Evolutionary conservation across 2,329 filamentous ascomycete genomes (phyloP).

Genomic region (Cordyceps fumosorosea): DNA sequence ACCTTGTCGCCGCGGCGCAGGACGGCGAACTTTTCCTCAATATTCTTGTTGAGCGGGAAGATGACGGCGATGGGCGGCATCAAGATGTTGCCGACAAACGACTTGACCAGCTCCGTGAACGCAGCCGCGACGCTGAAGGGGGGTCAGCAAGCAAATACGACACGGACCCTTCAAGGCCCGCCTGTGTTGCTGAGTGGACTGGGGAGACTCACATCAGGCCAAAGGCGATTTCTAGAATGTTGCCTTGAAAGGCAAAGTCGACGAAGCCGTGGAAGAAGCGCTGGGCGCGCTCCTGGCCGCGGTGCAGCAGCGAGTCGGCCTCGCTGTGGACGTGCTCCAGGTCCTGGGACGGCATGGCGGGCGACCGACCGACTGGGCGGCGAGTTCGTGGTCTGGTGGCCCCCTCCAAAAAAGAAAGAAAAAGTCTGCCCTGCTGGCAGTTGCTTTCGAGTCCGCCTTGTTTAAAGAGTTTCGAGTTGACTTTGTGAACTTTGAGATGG

Average conservation of each 20-base stretch:
- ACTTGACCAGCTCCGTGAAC: slow-evolving; percentile 66
- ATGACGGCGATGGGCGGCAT: slow-evolving; percentile 64
- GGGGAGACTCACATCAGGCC: slow-evolving; percentile 56
- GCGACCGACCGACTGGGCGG: too few relatives aligned
- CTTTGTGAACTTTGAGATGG: not conserved
- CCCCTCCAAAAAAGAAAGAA: too few relatives aligned
- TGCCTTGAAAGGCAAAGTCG: slow-evolving; percentile 68
- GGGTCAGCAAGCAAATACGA: not conserved
- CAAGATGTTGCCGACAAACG: slow-evolving; percentile 63
- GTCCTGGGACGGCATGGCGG: slow-evolving; percentile 29
- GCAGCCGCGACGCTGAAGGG: slow-evolving; percentile 55
- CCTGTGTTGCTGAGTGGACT: too few relatives aligned
- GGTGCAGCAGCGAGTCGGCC: slow-evolving; percentile 36
- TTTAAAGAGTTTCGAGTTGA: too few relatives aligned
- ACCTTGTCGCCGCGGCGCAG: slow-evolving; percentile 52
- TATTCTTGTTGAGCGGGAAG: slow-evolving; percentile 62
- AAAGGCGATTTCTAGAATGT: slow-evolving; percentile 69
- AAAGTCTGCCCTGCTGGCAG: not conserved
- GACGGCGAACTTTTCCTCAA: slow-evolving; percentile 69
- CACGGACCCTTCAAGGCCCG: not conserved
- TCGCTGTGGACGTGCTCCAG: slow-evolving; percentile 27
- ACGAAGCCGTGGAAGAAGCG: slow-evolving; percentile 57
- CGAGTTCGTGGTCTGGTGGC: too few relatives aligned
- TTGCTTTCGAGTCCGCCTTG: too few relatives aligned
- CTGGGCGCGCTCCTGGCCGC: slow-evolving; percentile 40